phyloP scores from a whole-genome alignment of 495 filamentous ascomycete species.

The Aspergillus hancockii region DNA sequence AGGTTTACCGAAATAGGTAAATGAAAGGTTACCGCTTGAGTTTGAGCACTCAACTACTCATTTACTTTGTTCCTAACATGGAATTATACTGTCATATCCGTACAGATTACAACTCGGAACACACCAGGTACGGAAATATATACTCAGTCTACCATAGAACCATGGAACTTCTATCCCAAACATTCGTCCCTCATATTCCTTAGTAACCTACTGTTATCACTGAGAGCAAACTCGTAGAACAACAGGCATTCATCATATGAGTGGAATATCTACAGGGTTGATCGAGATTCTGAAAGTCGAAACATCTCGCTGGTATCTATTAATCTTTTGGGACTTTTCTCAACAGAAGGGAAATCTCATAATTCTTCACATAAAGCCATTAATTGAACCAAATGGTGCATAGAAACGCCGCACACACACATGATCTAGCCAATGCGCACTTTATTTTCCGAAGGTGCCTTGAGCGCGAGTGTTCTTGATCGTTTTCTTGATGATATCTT shows the following conservation, averaged over 20 bases:
- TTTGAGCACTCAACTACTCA: no score
- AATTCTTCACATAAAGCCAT: constrained; percentile 6
- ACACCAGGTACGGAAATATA: no score
- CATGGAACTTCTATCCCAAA: no score
- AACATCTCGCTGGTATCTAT: constrained; percentile 11
- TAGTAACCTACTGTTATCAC: neutral
- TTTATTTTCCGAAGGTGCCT: constrained; percentile 46
- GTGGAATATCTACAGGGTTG: neutral
- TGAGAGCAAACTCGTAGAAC: neutral
- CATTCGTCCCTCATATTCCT: no score
- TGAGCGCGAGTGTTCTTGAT: constrained; percentile 79
- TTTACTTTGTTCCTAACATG: no score
- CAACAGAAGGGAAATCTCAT: neutral
- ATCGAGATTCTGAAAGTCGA: neutral
- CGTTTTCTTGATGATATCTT: constrained; percentile 74
- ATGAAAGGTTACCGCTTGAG: no score
- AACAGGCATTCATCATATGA: neutral
- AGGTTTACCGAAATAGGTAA: no score
- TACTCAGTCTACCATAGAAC: no score
- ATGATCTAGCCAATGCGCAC: neutral
- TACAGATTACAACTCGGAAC: no score
- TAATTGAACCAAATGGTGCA: neutral
- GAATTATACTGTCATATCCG: no score
- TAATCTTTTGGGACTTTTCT: constrained; percentile 3
- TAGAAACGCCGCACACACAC: neutral